Base-by-base conservation (phyloP, 106 monocot species). In the Posidonia australis region DNA sequence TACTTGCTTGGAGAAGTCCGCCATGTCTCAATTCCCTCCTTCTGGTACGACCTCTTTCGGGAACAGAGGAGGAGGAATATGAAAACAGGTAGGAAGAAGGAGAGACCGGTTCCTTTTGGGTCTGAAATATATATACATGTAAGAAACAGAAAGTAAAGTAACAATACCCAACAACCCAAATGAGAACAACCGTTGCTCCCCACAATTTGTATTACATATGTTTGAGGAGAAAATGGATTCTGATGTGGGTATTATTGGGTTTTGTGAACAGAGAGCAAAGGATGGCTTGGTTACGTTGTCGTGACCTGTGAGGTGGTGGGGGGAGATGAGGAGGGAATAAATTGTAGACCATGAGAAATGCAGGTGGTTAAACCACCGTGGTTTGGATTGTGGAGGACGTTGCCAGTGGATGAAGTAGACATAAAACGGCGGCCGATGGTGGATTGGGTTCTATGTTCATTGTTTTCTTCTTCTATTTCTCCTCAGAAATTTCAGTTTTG, bases 351-450 rank as follows among this genome's bases (percentile, higher is more conserved):
- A 10, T 6, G 42, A 61, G 41, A 22, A 61, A n/a, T n/a, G n/a
- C n/a, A n/a, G n/a, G n/a, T n/a, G n/a, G n/a, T n/a, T n/a, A n/a
- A n/a, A n/a, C n/a, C n/a, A n/a, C n/a, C n/a, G 13, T 13, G 13
- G n/a, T 2, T 1, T n/a, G 48, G n/a, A 9, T 49, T n/a, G 48
- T 1, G 48, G 13, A 13, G 48, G n/a, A 1, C 11, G 10, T 29
- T 2, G 43, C 14, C 43, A 20, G 41, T 20, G 20, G 18, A 61
- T 13, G 61, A 42, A 22, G 36, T 62, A 16, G 43, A 11, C 43
- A 5, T 42, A 43, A 42, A 62, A 58, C 58, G 28, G 57, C 57
- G 13, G 57, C 57, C 57, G 57, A 25, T 28, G 58, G 28, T 58
- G 58, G 54, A 55, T 23, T 23, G 10, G 54, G 22, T n/a, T n/a